Percentiles rank a stretch among this genome's conserved stretches.
phyloP scores from a whole-genome alignment of 176 grass and related monocot genomes.

The Rhynchospora pubera region DNA sequence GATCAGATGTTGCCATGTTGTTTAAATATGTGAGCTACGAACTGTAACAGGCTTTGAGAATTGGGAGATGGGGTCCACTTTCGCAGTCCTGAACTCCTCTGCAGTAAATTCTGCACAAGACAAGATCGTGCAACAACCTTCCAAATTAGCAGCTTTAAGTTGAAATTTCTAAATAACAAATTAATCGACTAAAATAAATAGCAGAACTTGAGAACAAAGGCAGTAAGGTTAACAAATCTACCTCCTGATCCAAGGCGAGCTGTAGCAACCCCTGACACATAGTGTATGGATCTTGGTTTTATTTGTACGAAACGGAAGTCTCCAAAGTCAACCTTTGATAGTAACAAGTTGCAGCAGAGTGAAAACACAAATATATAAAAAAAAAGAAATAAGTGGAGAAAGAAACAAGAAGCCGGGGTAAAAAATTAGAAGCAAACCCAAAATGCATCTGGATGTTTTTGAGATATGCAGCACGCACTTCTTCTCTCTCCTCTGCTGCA shows the following conservation, averaged over 20 bases:
- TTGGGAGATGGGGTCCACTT: constrained; percentile 88
- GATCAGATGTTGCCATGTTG: constrained; percentile 6
- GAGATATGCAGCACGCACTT: constrained; percentile 57
- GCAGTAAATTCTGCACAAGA: constrained; percentile 57
- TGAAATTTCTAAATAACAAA: constrained; percentile 1
- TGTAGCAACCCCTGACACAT: constrained; percentile 85
- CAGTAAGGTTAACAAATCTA: constrained; percentile 13
- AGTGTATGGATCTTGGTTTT: constrained; percentile 67
- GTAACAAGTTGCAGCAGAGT: constrained; percentile 2
- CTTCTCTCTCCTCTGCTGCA: constrained; percentile 51
- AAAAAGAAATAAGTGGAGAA: background rate
- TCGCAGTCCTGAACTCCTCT: constrained; percentile 63
- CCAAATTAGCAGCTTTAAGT: background rate
- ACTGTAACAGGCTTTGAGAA: constrained; percentile 78
- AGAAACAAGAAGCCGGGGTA: background rate
- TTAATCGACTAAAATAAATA: background rate
- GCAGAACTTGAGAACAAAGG: background rate
- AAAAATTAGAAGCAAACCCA: constrained; percentile 48
- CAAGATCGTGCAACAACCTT: constrained; percentile 5
- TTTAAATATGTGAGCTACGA: background rate
- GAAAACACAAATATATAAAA: background rate
- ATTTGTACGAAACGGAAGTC: constrained; percentile 82
- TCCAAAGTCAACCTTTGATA: constrained; percentile 73
- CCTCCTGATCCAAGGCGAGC: constrained; percentile 90
- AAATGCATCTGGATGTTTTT: constrained; percentile 77